These are phyloP conservation scores for Salix suchowensis DNA, from an alignment of 345 rosid genomes.

Conservation along the genomic window DNA sequence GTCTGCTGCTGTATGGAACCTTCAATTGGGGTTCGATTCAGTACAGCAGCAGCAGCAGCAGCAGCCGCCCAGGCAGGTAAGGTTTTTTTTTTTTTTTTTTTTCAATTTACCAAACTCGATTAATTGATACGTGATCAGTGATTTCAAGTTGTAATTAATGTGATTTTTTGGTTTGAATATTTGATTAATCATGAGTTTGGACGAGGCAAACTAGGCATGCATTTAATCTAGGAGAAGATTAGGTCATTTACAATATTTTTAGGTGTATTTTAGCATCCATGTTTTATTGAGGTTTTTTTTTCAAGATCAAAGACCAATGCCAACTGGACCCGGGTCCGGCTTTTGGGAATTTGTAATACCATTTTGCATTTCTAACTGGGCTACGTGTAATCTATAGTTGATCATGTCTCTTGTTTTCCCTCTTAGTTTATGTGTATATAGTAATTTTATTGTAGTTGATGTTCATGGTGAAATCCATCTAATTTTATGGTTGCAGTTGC, in stretches of 20 bases:
- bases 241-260: background rate
- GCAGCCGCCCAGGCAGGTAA: constrained; percentile 69
- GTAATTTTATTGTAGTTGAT: background rate
- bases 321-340: background rate
- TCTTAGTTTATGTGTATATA: background rate
- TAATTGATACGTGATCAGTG: background rate
- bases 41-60: constrained; percentile 60
- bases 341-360: background rate
- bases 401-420: background rate
- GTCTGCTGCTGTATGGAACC: constrained; percentile 77
- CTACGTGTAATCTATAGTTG: background rate
- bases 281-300: background rate
- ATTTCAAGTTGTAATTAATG: constrained; percentile 27
- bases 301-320: background rate
- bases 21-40: constrained; percentile 59
- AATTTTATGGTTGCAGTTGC: background rate
- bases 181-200: background rate
- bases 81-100: background rate
- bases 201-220: constrained; percentile 7
- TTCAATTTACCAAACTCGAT: background rate
- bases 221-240: constrained; percentile 1
- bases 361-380: background rate
- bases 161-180: background rate
- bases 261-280: constrained; percentile 3
- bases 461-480: background rate